These are phyloP conservation scores for Lactarius deliciosus DNA, from an alignment of 768 basidiomycete species.

Conservation along the genomic window DNA sequence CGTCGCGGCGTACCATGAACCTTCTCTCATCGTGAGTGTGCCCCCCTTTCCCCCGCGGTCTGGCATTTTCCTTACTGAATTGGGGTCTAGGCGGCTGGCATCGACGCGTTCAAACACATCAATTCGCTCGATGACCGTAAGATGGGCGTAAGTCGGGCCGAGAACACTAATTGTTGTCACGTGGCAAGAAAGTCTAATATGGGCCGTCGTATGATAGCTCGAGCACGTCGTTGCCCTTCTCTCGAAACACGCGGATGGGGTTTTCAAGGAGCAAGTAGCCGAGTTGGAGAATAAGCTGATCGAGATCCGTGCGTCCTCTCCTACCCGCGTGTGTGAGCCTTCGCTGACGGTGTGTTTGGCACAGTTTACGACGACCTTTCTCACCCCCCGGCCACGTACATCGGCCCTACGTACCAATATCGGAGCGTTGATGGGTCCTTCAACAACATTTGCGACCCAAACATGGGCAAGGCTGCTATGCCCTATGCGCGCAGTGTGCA, in stretches of 20 bases:
- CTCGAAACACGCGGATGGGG: constrained; percentile 42
- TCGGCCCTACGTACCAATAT: constrained; percentile 63
- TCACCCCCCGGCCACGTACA: constrained; percentile 71
- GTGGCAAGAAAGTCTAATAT: not conserved
- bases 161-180: not conserved
- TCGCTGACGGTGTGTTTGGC: constrained; percentile 7
- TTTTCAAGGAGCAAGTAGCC: constrained; percentile 47
- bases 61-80: not conserved
- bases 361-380: constrained; percentile 79
- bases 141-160: constrained; percentile 54
- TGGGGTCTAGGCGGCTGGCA: constrained; percentile 48
- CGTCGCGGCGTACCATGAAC: constrained; percentile 9
- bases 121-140: constrained; percentile 76
- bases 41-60: not conserved
- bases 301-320: constrained; percentile 46
- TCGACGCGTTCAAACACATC: constrained; percentile 60
- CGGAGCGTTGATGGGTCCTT: constrained; percentile 73
- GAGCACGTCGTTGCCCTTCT: constrained; percentile 68
- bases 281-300: constrained; percentile 42
- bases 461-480: constrained; percentile 74
- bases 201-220: constrained; percentile 45
- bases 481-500: constrained; percentile 86
- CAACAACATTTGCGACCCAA: constrained; percentile 70
- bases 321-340: not conserved
- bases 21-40: constrained; percentile 10